phyloP scores from a whole-genome alignment of 2,329 filamentous ascomycete genomes.

The Rasamsonia emersonii region DNA sequence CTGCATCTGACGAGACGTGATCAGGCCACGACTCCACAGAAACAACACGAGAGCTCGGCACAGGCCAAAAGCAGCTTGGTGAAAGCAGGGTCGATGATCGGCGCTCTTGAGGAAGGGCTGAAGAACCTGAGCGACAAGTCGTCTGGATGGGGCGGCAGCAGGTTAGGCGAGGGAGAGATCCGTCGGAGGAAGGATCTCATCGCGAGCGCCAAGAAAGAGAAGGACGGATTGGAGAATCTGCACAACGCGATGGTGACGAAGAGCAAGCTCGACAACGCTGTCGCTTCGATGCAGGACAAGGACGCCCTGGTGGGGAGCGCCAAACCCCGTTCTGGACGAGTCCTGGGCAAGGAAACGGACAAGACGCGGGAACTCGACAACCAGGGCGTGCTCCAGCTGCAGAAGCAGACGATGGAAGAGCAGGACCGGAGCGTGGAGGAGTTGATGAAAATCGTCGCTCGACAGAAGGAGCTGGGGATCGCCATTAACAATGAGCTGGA shows the following conservation, averaged over 20 bases:
- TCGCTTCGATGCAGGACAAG: slow-evolving; percentile 40
- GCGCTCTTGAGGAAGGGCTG: slow-evolving; percentile 50
- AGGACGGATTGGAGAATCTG: slow-evolving; percentile 53
- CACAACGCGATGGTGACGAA: slow-evolving; percentile 51
- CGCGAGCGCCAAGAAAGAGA: slow-evolving; percentile 50
- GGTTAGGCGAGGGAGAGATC: slow-evolving; percentile 53
- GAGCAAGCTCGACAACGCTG: slow-evolving; percentile 35
- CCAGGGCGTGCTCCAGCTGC: slow-evolving; percentile 54
- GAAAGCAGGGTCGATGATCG: slow-evolving; percentile 46
- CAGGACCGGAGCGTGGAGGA: slow-evolving; percentile 54
- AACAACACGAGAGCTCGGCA: slow-evolving; percentile 55
- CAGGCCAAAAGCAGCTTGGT: slow-evolving; percentile 53
- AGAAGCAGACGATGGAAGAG: slow-evolving; percentile 53
- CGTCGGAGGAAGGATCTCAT: slow-evolving; percentile 51
- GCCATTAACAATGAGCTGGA: slow-evolving; percentile 55
- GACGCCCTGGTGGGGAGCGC: slow-evolving; percentile 30
- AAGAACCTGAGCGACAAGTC: slow-evolving; percentile 27
- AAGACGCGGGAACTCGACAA: slow-evolving; percentile 56
- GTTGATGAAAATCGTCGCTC: slow-evolving; percentile 48
- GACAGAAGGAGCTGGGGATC: slow-evolving; percentile 55
- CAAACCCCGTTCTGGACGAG: slow-evolving; percentile 37
- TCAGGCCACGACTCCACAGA: slow-evolving; percentile 49
- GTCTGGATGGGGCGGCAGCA: slow-evolving; percentile 20
- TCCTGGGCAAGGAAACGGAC: slow-evolving; percentile 50
- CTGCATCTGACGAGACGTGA: slow-evolving; percentile 52